These are phyloP conservation scores for Saccharomycopsis sp. DNA, from an alignment of 805 yeast species.

Conservation along the genomic window DNA sequence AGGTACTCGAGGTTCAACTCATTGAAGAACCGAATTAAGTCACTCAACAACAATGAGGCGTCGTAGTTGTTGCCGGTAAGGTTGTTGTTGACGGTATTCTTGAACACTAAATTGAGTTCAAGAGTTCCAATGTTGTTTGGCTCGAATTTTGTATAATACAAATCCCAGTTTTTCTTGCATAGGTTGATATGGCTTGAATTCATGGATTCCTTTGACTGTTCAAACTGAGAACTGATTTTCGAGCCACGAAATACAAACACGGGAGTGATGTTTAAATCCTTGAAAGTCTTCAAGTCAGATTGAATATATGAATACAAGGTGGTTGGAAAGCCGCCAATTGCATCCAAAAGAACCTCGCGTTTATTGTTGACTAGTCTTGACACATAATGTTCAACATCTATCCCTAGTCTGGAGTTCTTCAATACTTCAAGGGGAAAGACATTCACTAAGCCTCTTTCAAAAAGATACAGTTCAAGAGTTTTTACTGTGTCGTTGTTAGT, in stretches of 20 bases:
- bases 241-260: slow-evolving; percentile 74
- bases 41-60: slow-evolving; percentile 43
- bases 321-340: slow-evolving; percentile 75
- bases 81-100: neutral
- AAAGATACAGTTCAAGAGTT: slow-evolving; percentile 14
- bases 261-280: slow-evolving; percentile 62
- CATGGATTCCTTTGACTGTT: slow-evolving; percentile 23
- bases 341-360: slow-evolving; percentile 64
- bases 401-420: slow-evolving; percentile 8
- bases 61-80: slow-evolving; percentile 32
- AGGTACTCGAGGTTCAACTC: slow-evolving; percentile 54
- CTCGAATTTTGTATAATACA: slow-evolving; percentile 27
- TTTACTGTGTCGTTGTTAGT: slow-evolving; percentile 5
- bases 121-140: neutral
- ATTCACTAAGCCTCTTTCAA: slow-evolving; percentile 12
- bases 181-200: neutral
- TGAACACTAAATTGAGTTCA: neutral
- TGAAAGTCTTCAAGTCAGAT: slow-evolving; percentile 55
- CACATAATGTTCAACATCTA: slow-evolving; percentile 13
- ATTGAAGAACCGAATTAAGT: slow-evolving; percentile 51
- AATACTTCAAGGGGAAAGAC: slow-evolving; percentile 9
- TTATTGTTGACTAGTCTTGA: slow-evolving; percentile 36
- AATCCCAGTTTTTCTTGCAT: slow-evolving; percentile 38
- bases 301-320: slow-evolving; percentile 51
- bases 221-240: slow-evolving; percentile 32